Conservation (phyloP, 768 basidiomycete genomes). For the Lanmaoa pseudosensibilis region DNA sequence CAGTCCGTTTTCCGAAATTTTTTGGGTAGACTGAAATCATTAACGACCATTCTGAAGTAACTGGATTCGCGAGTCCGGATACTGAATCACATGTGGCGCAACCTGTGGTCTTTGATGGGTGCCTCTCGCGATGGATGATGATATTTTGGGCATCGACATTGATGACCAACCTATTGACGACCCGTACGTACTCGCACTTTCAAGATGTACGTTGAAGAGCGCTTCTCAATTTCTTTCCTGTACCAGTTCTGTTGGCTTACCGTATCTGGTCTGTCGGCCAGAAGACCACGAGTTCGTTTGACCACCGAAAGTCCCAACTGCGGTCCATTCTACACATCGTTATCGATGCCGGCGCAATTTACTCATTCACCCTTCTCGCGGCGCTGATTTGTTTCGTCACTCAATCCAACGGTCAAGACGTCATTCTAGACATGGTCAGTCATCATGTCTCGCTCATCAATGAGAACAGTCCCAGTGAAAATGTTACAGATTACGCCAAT, state of each 20-base stretch:
- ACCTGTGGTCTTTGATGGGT: neutral
- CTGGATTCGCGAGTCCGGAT: neutral
- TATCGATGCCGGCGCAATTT: conserved; percentile 7
- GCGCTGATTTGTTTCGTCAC: neutral
- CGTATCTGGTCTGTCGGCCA: neutral
- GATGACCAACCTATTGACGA: conserved; percentile 1
- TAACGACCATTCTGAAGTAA: neutral
- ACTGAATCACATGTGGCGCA: neutral
- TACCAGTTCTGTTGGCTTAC: neutral
- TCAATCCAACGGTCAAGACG: conserved; percentile 3
- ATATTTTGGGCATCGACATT: conserved; percentile 2
- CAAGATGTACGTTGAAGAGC: too few species aligned
- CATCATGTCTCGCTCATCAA: neutral
- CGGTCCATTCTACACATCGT: neutral
- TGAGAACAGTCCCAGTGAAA: neutral
- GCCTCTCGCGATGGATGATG: neutral
- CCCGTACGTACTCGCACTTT: neutral
- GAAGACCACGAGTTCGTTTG: too few species aligned
- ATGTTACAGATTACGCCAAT: conserved; percentile 9
- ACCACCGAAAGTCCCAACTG: neutral
- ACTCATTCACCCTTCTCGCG: neutral
- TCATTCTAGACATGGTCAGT: conserved; percentile 10
- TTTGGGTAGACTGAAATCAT: neutral
- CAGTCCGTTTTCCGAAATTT: neutral
- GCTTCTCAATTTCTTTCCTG: too few species aligned